phyloP scores from a whole-genome alignment of 2,329 filamentous ascomycete genomes.

The Cordyceps militaris region DNA sequence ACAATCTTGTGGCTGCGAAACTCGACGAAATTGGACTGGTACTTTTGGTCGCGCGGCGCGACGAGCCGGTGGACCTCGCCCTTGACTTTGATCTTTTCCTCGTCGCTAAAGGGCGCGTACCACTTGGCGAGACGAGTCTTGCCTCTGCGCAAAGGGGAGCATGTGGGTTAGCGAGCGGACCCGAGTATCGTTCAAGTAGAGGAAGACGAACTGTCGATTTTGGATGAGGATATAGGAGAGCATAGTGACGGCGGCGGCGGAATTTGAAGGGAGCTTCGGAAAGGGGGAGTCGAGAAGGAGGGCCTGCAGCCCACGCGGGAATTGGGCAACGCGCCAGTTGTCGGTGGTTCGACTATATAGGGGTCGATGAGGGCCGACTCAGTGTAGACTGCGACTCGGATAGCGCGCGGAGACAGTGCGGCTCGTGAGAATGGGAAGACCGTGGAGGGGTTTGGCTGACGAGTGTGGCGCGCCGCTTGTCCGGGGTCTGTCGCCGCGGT shows the following conservation, averaged over 20 bases:
- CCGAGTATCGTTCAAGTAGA: neutral
- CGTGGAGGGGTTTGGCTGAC: no score
- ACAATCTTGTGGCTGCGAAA: conserved; percentile 92
- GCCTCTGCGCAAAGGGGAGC: conserved; percentile 52
- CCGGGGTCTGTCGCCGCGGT: no score
- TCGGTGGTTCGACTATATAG: no score
- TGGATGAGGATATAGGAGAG: conserved; percentile 87
- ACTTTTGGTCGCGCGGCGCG: conserved; percentile 95
- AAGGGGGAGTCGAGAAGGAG: no score
- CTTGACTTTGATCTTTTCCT: conserved; percentile 98
- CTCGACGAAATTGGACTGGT: conserved; percentile 99
- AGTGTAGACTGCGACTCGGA: no score
- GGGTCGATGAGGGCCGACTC: no score
- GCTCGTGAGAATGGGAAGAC: no score
- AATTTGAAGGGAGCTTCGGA: neutral
- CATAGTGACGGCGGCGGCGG: conserved; percentile 31
- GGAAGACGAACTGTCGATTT: conserved; percentile 63
- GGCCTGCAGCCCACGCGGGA: no score
- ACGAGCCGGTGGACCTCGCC: conserved; percentile 98
- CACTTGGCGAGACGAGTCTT: conserved; percentile 98
- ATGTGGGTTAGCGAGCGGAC: neutral
- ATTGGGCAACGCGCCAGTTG: no score
- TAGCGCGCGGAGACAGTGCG: no score
- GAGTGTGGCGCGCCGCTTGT: no score
- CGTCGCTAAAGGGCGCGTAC: conserved; percentile 97